Percentiles rank a stretch among this genome's conserved stretches.
These are phyloP conservation scores for Huntiella abstrusa DNA, from an alignment of 2,329 filamentous ascomycete genomes.

Conservation along the genomic window DNA sequence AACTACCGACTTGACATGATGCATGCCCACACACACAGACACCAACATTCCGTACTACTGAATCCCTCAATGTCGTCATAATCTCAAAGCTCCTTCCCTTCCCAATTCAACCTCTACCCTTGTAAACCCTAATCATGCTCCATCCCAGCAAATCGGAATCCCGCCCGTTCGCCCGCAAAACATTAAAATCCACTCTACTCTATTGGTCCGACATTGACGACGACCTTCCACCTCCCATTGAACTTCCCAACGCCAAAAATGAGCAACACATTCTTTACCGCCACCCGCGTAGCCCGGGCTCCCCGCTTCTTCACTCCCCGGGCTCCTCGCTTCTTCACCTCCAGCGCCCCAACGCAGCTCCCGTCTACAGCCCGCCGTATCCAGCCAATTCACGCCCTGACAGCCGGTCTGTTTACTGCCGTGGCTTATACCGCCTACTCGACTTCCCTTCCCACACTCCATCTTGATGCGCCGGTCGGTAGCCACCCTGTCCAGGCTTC, in stretches of 20 bases:
- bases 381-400: background rate
- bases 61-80: too few relatives aligned
- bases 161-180: too few relatives aligned
- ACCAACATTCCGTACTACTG: too few relatives aligned
- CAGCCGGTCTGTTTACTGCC: background rate
- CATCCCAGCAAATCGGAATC: too few relatives aligned
- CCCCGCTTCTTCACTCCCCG: conserved; percentile 8
- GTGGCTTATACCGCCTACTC: background rate
- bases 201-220: too few relatives aligned
- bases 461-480: conserved; percentile 8
- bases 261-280: conserved; percentile 5
- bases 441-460: background rate
- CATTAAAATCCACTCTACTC: too few relatives aligned
- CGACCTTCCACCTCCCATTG: too few relatives aligned
- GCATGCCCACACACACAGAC: too few relatives aligned
- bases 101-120: too few relatives aligned
- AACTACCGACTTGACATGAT: too few relatives aligned
- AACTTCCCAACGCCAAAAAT: background rate
- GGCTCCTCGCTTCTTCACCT: background rate
- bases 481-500: conserved; percentile 5
- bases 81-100: too few relatives aligned
- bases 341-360: background rate
- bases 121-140: too few relatives aligned
- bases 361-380: background rate
- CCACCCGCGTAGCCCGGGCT: conserved; percentile 3